phyloP scores from a whole-genome alignment of 495 filamentous ascomycete species.

The Daldinia bambusicola region DNA sequence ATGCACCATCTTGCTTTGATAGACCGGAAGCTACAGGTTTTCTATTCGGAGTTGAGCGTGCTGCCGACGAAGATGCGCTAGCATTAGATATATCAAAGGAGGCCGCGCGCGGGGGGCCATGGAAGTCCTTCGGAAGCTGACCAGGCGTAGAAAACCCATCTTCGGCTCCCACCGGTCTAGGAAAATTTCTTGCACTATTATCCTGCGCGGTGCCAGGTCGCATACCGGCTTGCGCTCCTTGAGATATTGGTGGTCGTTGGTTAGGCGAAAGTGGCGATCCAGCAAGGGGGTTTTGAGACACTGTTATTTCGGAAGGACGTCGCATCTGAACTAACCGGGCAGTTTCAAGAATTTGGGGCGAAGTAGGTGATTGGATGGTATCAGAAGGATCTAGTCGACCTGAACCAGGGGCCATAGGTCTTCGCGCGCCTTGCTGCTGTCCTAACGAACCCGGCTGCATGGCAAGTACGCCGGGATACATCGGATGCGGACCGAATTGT shows the following conservation, averaged over 20 bases:
- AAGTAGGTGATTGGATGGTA: constrained; percentile 19
- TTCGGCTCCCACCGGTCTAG: neutral
- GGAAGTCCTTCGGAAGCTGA: constrained; percentile 23
- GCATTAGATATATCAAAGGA: constrained; percentile 26
- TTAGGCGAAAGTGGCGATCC: constrained; percentile 20
- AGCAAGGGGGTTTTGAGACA: constrained; percentile 30
- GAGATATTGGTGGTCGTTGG: constrained; percentile 21
- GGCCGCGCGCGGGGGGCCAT: constrained; percentile 26
- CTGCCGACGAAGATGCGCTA: constrained; percentile 9
- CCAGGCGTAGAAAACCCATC: constrained; percentile 23
- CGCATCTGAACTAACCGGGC: constrained; percentile 41
- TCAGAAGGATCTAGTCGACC: constrained; percentile 22
- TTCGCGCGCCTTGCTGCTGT: constrained; percentile 29
- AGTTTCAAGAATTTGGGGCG: constrained; percentile 39
- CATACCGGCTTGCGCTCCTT: constrained; percentile 27
- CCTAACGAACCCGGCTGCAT: constrained; percentile 28
- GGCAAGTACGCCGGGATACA: constrained; percentile 39
- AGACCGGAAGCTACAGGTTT: constrained; percentile 43
- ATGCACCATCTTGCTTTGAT: constrained; percentile 27
- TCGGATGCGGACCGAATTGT: constrained; percentile 36
- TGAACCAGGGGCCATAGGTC: constrained; percentile 6
- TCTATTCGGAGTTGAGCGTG: constrained; percentile 40
- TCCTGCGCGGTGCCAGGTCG: constrained; percentile 31
- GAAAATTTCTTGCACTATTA: neutral
- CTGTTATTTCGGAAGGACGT: constrained; percentile 46